Conservation (phyloP, 345 rosid species). For the Salix exigua region DNA sequence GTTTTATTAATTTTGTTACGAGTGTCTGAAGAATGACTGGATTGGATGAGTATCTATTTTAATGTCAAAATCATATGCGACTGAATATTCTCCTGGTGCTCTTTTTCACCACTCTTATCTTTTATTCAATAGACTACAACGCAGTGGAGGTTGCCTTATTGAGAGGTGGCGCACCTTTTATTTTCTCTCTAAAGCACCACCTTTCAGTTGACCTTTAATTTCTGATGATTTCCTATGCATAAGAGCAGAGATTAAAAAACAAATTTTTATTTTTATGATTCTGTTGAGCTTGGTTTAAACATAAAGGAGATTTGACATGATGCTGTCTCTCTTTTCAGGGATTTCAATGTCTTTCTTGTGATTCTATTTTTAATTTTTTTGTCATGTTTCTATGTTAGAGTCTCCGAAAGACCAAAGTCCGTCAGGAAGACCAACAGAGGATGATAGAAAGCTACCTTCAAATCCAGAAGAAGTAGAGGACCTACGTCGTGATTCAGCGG, state of each 20-base stretch:
- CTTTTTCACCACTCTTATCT: neutral
- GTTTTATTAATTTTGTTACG: neutral
- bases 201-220: neutral
- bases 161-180: neutral
- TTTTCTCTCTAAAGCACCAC: neutral
- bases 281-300: neutral
- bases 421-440: slow-evolving; percentile 32
- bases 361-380: too few species aligned
- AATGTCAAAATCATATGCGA: neutral
- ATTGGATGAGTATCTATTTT: too few species aligned
- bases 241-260: neutral
- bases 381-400: slow-evolving; percentile 32
- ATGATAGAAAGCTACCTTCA: slow-evolving; percentile 67
- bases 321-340: neutral
- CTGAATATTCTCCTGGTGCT: neutral
- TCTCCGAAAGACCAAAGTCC: slow-evolving; percentile 58
- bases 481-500: slow-evolving; percentile 67
- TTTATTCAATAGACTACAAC: neutral
- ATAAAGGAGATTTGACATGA: neutral
- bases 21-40: neutral
- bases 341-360: neutral
- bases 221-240: neutral
- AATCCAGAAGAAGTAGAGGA: slow-evolving; percentile 95
- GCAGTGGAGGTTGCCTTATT: neutral
- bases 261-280: neutral